A percentile compares a stretch with the other conserved stretches of the same genome.
Conservation (phyloP, 1,284 basidiomycete genomes). For the Abortiporus biennis region DNA sequence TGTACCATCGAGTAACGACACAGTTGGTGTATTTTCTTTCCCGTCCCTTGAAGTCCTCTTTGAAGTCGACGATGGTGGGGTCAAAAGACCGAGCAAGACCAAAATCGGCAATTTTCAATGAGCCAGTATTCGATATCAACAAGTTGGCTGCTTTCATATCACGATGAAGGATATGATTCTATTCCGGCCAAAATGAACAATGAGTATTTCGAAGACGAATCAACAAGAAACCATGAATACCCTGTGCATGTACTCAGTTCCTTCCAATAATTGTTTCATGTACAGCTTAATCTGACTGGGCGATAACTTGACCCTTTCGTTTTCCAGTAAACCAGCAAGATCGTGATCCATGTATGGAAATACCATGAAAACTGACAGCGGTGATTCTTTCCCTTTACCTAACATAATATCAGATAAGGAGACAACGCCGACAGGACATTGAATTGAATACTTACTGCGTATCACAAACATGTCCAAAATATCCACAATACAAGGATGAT, state of each 20-base stretch:
- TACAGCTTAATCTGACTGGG: conserved; percentile 92
- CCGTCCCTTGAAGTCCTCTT: conserved; percentile 37
- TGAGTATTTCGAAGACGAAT: conserved; percentile 4
- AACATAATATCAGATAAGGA: conserved; percentile 3
- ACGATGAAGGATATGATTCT: conserved; percentile 95
- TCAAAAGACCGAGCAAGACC: conserved; percentile 85
- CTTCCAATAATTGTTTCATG: conserved; percentile 92
- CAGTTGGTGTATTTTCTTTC: conserved; percentile 90
- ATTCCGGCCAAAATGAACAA: conserved; percentile 11
- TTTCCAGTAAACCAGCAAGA: conserved; percentile 90
- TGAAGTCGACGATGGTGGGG: conserved; percentile 34
- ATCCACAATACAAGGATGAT: conserved; percentile 83
- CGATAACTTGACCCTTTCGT: conserved; percentile 76
- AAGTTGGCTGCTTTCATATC: conserved; percentile 99
- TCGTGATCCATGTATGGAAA: conserved; percentile 99
- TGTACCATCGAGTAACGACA: conserved; percentile 99
- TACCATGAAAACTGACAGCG: conserved; percentile 94
- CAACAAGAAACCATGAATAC: conserved; percentile 38
- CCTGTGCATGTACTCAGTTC: conserved; percentile 91
- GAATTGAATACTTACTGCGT: conserved; percentile 41
- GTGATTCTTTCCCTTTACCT: conserved; percentile 57
- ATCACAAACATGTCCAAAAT: conserved; percentile 91
- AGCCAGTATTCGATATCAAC: conserved; percentile 84
- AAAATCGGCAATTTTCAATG: conserved; percentile 91
- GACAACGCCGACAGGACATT: background rate